These are phyloP conservation scores for Fraxinus excelsior DNA, from an alignment of 257 asterid genomes.

Conservation along the genomic window DNA sequence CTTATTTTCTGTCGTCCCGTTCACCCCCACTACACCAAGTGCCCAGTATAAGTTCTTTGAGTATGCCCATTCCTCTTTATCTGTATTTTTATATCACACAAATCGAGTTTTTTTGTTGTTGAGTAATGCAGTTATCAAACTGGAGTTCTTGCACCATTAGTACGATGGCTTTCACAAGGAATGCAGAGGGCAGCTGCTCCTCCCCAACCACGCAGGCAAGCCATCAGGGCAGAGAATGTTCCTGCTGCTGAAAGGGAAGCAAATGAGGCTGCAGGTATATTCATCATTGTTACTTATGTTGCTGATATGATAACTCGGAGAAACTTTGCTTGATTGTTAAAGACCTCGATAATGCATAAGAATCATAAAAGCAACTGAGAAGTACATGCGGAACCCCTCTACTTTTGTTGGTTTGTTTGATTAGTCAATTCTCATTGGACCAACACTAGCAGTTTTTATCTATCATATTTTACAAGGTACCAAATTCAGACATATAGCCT, in stretches of 20 bases:
- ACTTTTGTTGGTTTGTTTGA: background rate
- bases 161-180: conserved; percentile 96
- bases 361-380: background rate
- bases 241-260: conserved; percentile 63
- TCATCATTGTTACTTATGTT: conserved; percentile 1
- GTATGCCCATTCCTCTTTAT: conserved; percentile 9
- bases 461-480: background rate
- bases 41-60: background rate
- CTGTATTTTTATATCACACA: background rate
- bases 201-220: conserved; percentile 72
- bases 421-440: background rate
- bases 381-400: background rate
- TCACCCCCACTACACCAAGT: background rate
- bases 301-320: background rate
- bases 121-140: conserved; percentile 76
- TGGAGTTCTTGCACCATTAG: conserved; percentile 91
- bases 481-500: background rate
- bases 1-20: background rate
- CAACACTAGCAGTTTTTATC: background rate
- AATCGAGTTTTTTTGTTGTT: conserved; percentile 23
- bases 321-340: background rate
- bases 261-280: conserved; percentile 64
- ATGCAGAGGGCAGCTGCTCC: conserved; percentile 94
- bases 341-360: conserved; percentile 20
- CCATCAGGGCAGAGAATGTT: conserved; percentile 57